Conservation (phyloP, 2,329 filamentous ascomycete genomes). For the Emmonsiellopsis sp. region DNA sequence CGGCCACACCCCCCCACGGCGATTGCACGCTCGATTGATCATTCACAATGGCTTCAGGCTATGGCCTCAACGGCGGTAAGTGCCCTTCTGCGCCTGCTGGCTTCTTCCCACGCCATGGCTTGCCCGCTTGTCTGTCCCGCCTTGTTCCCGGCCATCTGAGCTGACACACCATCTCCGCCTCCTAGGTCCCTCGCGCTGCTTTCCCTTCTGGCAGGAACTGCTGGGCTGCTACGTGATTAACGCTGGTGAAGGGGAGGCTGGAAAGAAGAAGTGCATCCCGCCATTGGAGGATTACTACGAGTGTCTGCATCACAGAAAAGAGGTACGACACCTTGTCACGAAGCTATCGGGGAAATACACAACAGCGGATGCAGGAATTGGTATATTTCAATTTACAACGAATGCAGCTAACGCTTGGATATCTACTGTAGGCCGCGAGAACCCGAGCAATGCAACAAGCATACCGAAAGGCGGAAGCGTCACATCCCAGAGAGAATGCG, state of each 20-base stretch:
- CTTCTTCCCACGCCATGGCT: too few species aligned
- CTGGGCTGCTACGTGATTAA: conserved; percentile 98
- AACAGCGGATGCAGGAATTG: not conserved
- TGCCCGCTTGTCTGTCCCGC: too few species aligned
- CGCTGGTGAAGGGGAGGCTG: conserved; percentile 66
- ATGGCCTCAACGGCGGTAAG: conserved; percentile 46
- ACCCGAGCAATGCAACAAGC: conserved; percentile 70
- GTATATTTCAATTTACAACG: not conserved
- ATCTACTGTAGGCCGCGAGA: conserved; percentile 57
- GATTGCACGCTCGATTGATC: not conserved
- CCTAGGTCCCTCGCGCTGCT: conserved; percentile 69
- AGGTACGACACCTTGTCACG: conserved; percentile 51
- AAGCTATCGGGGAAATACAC: not conserved
- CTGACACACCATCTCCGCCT: conserved; percentile 9
- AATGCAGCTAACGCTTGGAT: conserved; percentile 1
- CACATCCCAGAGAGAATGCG: conserved; percentile 67
- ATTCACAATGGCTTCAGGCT: conserved; percentile 40
- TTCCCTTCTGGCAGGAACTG: conserved; percentile 99
- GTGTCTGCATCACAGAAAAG: conserved; percentile 97
- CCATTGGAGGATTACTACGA: conserved; percentile 96
- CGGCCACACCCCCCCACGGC: not conserved
- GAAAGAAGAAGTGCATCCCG: conserved; percentile 78
- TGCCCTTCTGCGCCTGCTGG: conserved; percentile 7
- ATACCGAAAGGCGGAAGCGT: conserved; percentile 69
- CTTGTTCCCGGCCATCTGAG: conserved; percentile 10